Evolutionary conservation across 345 rosid species (phyloP), one percentile per base, ranked within the genome.

Genomic region (Salix suchowensis): DNA sequence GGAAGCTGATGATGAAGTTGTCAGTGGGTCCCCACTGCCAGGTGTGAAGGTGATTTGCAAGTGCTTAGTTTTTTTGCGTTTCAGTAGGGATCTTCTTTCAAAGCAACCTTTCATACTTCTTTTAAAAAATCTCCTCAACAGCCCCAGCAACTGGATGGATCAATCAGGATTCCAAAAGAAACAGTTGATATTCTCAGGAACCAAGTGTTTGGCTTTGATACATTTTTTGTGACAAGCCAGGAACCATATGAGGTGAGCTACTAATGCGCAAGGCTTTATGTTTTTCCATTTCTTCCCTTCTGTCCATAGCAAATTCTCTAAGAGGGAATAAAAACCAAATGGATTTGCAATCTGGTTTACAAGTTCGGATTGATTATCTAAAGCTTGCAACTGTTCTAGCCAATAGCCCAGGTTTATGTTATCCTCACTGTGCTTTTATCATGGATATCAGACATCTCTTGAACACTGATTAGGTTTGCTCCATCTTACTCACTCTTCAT

Each of bases 151-250:
- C 75, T 91, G 82, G 97, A 90, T 84, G 97, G 90, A 71, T 85
- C 86, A 69, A 83, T 88, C 68, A 91, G 97, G 85, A 90, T 95
- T 80, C 82, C 97, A 28, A 95, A 95, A 80, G 92, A 84, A 85
- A 91, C 94, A 67, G 86, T 93, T 64, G 96, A 89, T 70, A 86
- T 91, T 77, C 90, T 95, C 15, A 95, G 84, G 88, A 93, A 89
- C 52, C 97, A 91, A 93, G 97, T 93, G 77, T 95, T 95, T 65
- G 98, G 94, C 40, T 95, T 95, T 80, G 98, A 95, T 81, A 93
- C 97, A 15, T 93, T 91, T 81, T 95, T 92, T 65, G 98, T 95
- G 73, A 95, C 97, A 64, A 93, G 93, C 85, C 93, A 95, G 82
- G 98, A 93, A 84, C 98, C 97, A 40, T 95, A 93, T 83, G 96